Conservation (phyloP, 225 moss, liverwort and hornwort genomes). For the Marchantia polymorpha region DNA sequence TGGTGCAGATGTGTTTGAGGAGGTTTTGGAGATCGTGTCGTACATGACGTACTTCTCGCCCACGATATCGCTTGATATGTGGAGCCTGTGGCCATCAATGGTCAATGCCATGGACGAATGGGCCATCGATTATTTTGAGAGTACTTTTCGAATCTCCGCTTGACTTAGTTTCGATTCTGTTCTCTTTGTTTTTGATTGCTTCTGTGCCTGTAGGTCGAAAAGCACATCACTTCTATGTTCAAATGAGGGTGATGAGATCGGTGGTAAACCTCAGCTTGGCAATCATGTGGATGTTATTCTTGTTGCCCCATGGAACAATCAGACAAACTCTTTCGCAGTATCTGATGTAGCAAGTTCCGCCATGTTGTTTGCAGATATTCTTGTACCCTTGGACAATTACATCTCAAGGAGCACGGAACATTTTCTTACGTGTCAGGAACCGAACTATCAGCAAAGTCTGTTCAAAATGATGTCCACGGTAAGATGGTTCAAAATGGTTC, state of each 20-base stretch:
- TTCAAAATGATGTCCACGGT: conserved; percentile 93
- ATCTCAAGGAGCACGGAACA: conserved; percentile 98
- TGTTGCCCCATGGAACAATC: neutral
- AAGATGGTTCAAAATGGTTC: conserved; percentile 1
- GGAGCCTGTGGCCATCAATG: conserved; percentile 99
- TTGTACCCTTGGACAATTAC: conserved; percentile 97
- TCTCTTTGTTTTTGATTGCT: too few relatives aligned
- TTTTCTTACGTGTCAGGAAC: conserved; percentile 83
- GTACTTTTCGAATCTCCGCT: conserved; percentile 32
- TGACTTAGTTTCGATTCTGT: neutral
- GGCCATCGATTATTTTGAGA: conserved; percentile 99
- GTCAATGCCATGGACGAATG: conserved; percentile 94
- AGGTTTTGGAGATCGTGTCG: conserved; percentile 97
- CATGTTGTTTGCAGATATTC: conserved; percentile 58
- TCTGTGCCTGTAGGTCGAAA: too few relatives aligned
- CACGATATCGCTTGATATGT: conserved; percentile 88
- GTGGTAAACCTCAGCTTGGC: neutral
- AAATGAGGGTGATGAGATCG: neutral
- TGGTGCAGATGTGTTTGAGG: conserved; percentile 93
- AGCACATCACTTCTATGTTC: too few relatives aligned
- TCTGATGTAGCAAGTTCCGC: neutral
- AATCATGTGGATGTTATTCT: neutral
- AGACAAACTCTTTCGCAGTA: neutral
- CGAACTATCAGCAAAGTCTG: conserved; percentile 90
- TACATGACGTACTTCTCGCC: conserved; percentile 99